Evolutionary conservation across 192 early-diverging fungal species (phyloP).

Genomic region (Kappamyces sp.): DNA sequence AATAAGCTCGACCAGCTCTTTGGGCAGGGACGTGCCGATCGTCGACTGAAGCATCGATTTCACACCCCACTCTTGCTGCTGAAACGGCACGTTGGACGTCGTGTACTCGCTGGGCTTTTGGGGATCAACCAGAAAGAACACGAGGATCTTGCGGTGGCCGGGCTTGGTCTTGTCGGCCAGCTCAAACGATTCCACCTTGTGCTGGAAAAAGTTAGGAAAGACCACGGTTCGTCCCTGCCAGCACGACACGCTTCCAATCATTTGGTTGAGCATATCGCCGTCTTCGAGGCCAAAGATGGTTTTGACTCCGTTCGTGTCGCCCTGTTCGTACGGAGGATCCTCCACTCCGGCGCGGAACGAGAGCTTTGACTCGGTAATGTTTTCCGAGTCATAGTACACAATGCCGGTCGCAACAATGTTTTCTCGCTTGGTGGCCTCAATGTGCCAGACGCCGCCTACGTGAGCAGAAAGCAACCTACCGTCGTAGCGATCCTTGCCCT

Average conservation of each 20-base stretch:
- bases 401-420: slow-evolving; percentile 67
- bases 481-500: slow-evolving; percentile 40
- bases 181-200: slow-evolving; percentile 55
- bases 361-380: slow-evolving; percentile 59
- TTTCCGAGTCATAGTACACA: slow-evolving; percentile 64
- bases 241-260: slow-evolving; percentile 22
- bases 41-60: no score
- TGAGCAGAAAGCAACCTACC: not conserved
- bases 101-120: slow-evolving; percentile 24
- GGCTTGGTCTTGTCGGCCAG: slow-evolving; percentile 53
- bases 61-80: slow-evolving; percentile 46
- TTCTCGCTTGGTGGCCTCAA: slow-evolving; percentile 68
- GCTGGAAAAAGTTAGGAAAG: slow-evolving; percentile 71
- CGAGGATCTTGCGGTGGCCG: slow-evolving; percentile 62
- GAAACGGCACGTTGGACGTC: slow-evolving; percentile 57
- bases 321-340: slow-evolving; percentile 9
- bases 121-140: slow-evolving; percentile 69
- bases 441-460: slow-evolving; percentile 58
- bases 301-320: slow-evolving; percentile 16
- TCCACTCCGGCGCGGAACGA: slow-evolving; percentile 43
- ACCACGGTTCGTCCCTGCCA: slow-evolving; percentile 54
- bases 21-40: no score
- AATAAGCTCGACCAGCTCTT: no score
- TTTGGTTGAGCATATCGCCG: slow-evolving; percentile 28
- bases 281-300: slow-evolving; percentile 17